Evolutionary conservation across 129 eudicot species (phyloP).

Genomic region (Chrysanthemum lavandulifolium): DNA sequence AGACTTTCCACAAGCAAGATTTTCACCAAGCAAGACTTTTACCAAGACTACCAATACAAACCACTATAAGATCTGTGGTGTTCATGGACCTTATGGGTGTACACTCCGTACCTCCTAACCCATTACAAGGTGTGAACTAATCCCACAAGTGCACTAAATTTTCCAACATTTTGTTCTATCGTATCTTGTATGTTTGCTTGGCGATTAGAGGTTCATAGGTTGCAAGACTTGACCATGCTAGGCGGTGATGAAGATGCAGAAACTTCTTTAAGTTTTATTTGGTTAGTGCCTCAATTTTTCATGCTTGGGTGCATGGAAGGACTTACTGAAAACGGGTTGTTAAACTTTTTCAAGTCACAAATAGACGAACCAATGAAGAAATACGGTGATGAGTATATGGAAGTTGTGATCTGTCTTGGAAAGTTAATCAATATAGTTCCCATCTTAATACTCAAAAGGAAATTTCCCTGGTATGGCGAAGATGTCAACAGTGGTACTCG

Average conservation of each 20-base stretch:
- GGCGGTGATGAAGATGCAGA: background rate
- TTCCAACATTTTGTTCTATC: constrained; percentile 22
- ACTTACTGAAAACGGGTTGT: constrained; percentile 14
- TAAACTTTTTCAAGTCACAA: constrained; percentile 10
- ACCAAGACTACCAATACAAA: too few relatives aligned
- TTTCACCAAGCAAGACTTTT: too few relatives aligned
- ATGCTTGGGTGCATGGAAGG: constrained; percentile 33
- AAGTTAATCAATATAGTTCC: constrained; percentile 2
- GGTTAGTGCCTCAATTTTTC: constrained; percentile 22
- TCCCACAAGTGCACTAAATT: too few relatives aligned
- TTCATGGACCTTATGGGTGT: too few relatives aligned
- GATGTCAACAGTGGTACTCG: background rate
- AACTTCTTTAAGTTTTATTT: constrained; percentile 21
- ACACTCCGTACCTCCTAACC: too few relatives aligned
- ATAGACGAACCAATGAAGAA: background rate
- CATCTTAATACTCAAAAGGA: background rate
- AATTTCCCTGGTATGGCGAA: background rate
- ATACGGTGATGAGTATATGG: constrained; percentile 10
- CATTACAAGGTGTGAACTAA: too few relatives aligned
- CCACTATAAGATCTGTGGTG: too few relatives aligned
- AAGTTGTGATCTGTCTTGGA: constrained; percentile 9
- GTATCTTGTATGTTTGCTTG: constrained; percentile 10
- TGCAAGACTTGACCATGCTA: background rate
- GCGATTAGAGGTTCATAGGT: constrained; percentile 17
- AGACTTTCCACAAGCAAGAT: too few relatives aligned